Percentiles rank a stretch among this genome's conserved stretches.
Conservation (phyloP, 352 stramenopile genomes). For the Globisporangium recalcitrans region DNA sequence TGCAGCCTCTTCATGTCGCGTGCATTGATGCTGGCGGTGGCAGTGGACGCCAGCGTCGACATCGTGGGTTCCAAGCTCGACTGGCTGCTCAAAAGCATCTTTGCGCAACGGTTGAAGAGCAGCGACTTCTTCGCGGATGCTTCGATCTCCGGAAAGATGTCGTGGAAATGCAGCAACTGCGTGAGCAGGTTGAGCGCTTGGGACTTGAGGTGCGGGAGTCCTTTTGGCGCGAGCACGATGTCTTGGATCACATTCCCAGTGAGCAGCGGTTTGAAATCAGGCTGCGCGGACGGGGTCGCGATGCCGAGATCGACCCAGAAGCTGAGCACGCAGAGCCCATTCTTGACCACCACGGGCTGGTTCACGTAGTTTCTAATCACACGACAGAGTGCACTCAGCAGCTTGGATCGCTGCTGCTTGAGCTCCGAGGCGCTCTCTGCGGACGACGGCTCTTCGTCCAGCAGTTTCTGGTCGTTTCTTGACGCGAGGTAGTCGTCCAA, state of each 20-base stretch:
- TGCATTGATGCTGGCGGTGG: background rate
- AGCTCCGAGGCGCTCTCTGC: conserved; percentile 30
- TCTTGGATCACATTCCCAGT: conserved; percentile 42
- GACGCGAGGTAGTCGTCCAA: conserved; percentile 45
- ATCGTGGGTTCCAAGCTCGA: background rate
- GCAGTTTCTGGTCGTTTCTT: background rate
- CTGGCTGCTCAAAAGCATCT: conserved; percentile 37
- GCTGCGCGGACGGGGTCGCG: conserved; percentile 9
- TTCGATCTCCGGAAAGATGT: conserved; percentile 40
- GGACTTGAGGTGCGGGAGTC: conserved; percentile 24
- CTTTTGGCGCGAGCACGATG: conserved; percentile 42
- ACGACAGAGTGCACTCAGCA: conserved; percentile 43
- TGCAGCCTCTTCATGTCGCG: conserved; percentile 35
- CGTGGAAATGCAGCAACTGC: conserved; percentile 35
- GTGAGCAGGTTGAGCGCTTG: conserved; percentile 36
- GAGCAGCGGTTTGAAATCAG: conserved; percentile 47
- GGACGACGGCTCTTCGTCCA: conserved; percentile 11
- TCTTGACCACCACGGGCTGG: conserved; percentile 33
- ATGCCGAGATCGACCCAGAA: conserved; percentile 42
- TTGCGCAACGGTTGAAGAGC: conserved; percentile 67
- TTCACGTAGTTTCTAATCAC: conserved; percentile 51
- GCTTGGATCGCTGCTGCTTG: conserved; percentile 27
- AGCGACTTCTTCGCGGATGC: conserved; percentile 42
- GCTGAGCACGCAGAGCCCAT: conserved; percentile 34
- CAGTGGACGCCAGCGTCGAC: background rate